Evolutionary conservation across 257 asterid species (phyloP).

Genomic region (Agastache rugosa): DNA sequence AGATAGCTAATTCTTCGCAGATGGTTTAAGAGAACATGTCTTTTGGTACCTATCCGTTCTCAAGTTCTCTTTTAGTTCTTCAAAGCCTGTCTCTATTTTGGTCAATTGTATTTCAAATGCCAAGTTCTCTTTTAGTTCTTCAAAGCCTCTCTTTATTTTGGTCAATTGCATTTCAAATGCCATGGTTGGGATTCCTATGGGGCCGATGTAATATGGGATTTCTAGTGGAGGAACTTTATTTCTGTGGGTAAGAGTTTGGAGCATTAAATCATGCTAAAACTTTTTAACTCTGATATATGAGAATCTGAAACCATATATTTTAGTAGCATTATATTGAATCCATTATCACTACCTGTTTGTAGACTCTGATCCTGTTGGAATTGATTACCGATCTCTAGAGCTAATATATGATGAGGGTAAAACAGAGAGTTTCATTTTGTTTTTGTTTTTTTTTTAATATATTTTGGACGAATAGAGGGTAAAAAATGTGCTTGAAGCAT

Average conservation of each 20-base stretch:
- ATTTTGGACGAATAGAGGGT: background rate
- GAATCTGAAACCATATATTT: background rate
- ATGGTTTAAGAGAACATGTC: slow-evolving; percentile 23
- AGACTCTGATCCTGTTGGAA: background rate
- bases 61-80: background rate
- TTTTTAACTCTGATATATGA: background rate
- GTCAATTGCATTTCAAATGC: background rate
- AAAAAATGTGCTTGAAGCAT: background rate
- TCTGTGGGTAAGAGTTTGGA: background rate
- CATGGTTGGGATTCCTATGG: background rate
- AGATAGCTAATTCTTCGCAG: slow-evolving; percentile 50
- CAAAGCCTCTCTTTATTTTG: background rate
- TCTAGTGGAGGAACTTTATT: background rate
- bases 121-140: background rate
- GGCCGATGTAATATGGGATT: background rate
- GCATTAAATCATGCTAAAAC: background rate
- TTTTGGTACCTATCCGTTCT: slow-evolving; percentile 30
- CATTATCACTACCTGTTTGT: background rate
- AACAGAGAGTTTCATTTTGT: background rate
- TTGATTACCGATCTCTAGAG: background rate
- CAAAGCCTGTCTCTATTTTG: background rate
- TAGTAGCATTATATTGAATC: background rate
- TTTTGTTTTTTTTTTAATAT: background rate
- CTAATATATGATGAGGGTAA: background rate
- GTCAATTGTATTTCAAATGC: background rate